These are phyloP conservation scores for Eucalyptus tenuipes DNA, from an alignment of 345 rosid species.

Conservation along the genomic window DNA sequence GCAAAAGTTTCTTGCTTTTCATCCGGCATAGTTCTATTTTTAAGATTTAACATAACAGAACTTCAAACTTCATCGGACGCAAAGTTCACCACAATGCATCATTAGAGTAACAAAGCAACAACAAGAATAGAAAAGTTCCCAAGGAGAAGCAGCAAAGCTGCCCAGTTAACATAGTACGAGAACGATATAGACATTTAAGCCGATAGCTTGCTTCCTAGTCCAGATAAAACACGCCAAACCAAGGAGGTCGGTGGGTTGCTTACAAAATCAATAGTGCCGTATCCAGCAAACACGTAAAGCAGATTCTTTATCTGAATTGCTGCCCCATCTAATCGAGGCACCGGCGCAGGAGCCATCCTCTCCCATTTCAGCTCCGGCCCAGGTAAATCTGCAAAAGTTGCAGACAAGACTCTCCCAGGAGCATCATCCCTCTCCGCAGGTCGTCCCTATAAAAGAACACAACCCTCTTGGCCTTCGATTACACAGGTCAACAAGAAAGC, in stretches of 20 bases:
- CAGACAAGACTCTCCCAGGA: constrained; percentile 56
- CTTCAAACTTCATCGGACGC: background rate
- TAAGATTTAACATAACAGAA: background rate
- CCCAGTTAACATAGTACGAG: background rate
- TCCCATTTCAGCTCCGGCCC: constrained; percentile 76
- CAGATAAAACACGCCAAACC: background rate
- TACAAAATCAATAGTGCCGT: constrained; percentile 73
- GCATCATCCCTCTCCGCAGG: constrained; percentile 13
- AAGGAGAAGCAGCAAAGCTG: background rate
- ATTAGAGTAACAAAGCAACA: background rate
- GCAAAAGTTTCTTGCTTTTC: background rate
- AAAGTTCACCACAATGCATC: background rate
- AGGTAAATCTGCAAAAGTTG: constrained; percentile 86
- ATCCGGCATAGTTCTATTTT: background rate
- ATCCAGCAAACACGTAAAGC: constrained; percentile 88
- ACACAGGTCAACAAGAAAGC: background rate
- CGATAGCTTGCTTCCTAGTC: background rate
- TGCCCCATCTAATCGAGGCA: constrained; percentile 94
- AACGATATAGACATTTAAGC: background rate
- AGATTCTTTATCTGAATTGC: constrained; percentile 72
- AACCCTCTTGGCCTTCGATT: background rate
- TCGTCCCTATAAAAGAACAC: constrained; percentile 11
- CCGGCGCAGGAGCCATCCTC: constrained; percentile 82
- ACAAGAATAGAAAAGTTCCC: background rate
- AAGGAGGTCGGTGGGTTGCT: constrained; percentile 6